Percentiles rank a stretch among this genome's conserved stretches.
phyloP scores from a whole-genome alignment of 73 alveolate genomes.

The Paramecium octaurelia region DNA sequence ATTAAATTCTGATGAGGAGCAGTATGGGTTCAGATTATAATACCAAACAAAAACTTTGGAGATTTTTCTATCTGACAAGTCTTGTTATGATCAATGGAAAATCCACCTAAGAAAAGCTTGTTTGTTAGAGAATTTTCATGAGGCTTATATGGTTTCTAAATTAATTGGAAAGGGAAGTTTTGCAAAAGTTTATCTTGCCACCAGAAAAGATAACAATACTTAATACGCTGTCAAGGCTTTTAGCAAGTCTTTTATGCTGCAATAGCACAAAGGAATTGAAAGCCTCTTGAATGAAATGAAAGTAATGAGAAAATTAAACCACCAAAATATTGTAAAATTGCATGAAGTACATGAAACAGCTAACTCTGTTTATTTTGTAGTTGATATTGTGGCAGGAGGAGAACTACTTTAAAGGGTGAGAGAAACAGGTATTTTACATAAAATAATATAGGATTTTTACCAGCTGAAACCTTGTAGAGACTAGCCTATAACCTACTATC shows the following conservation, averaged over 20 bases:
- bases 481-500: constrained; percentile 62
- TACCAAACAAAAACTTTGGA: constrained; percentile 23
- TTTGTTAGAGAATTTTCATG: constrained; percentile 9
- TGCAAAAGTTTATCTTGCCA: constrained; percentile 73
- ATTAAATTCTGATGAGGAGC: constrained; percentile 1
- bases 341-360: constrained; percentile 68
- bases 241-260: constrained; percentile 38
- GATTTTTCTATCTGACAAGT: constrained; percentile 32
- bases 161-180: constrained; percentile 69
- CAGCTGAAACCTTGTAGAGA: neutral
- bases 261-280: constrained; percentile 47
- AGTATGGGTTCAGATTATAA: constrained; percentile 50
- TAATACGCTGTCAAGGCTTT: constrained; percentile 68
- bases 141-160: constrained; percentile 35
- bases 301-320: constrained; percentile 66
- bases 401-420: constrained; percentile 65
- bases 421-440: neutral
- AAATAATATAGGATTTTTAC: neutral
- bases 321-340: constrained; percentile 63
- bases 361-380: constrained; percentile 62
- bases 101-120: neutral
- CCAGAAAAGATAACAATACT: constrained; percentile 49
- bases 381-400: constrained; percentile 72
- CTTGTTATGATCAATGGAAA: constrained; percentile 38
- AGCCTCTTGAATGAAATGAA: constrained; percentile 65